Evolutionary conservation across 2,329 filamentous ascomycete species (phyloP).

Genomic region (Colletotrichum sp.): DNA sequence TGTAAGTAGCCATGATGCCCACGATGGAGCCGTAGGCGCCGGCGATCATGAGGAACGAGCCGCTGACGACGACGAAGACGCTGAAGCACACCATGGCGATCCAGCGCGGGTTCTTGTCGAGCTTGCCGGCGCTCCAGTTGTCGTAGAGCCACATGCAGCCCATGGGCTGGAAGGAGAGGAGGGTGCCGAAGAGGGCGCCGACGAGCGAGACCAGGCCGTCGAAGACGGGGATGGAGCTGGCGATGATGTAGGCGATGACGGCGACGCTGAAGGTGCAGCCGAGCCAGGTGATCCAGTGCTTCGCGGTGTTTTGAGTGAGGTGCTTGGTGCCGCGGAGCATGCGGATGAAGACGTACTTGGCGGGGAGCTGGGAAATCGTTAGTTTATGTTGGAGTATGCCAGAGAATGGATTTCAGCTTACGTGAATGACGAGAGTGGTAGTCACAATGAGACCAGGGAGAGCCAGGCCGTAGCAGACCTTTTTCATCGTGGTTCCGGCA

Average conservation of each 20-base stretch:
- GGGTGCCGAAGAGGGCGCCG: slow-evolving; percentile 29
- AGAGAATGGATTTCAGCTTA: slow-evolving; percentile 2
- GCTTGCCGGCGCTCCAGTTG: slow-evolving; percentile 36
- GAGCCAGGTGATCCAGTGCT: slow-evolving; percentile 36
- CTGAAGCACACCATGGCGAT: slow-evolving; percentile 28
- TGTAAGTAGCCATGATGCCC: slow-evolving; percentile 40
- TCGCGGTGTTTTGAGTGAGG: slow-evolving; percentile 29
- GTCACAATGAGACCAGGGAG: slow-evolving; percentile 33
- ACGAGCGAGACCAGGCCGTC: slow-evolving; percentile 28
- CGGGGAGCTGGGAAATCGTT: slow-evolving; percentile 17
- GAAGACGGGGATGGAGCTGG: slow-evolving; percentile 33
- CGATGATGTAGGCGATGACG: slow-evolving; percentile 31
- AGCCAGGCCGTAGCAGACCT: slow-evolving; percentile 46
- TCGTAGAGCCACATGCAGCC: slow-evolving; percentile 49
- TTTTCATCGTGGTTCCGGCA: slow-evolving; percentile 46
- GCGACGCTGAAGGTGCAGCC: slow-evolving; percentile 29
- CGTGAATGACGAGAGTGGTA: slow-evolving; percentile 30
- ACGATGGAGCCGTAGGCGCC: slow-evolving; percentile 50
- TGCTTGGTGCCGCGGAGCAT: slow-evolving; percentile 32
- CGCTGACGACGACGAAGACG: slow-evolving; percentile 33
- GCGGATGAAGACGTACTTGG: slow-evolving; percentile 31
- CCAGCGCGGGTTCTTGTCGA: slow-evolving; percentile 7
- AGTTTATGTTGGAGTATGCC: not conserved
- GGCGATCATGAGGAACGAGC: slow-evolving; percentile 45
- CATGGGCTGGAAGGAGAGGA: slow-evolving; percentile 30